Base-by-base conservation (phyloP, 306 rosid genomes). In the Senna siamea region DNA sequence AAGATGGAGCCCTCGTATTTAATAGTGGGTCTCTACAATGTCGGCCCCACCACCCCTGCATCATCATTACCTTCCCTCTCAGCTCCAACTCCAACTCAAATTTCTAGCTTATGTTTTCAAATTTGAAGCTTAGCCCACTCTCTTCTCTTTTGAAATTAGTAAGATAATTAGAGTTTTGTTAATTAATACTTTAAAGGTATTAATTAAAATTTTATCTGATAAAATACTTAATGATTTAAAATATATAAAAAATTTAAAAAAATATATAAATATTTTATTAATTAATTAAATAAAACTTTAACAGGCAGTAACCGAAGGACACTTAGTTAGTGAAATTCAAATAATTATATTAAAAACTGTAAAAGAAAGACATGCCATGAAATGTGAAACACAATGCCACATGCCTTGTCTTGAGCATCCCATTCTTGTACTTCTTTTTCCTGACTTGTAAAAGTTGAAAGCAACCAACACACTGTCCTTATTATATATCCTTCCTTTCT, bases 341-440 rank as follows among this genome's bases (percentile, higher is more conserved):
- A n/a, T n/a, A n/a, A n/a, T n/a, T n/a, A 37, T 37, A 37, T 4
- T 37, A 37, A 37, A 37, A 69, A 52, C 59, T 18, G 19, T n/a
- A 41, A 7, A 60, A 10, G 8, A 37, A 91, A 82, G 85, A 86
- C 91, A 88, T 89, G 93, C 89, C 86, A 89, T 82, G 88, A 78
- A 94, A 88, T 91, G 92, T 89, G 96, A 89, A 91, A 87, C 98
- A 94, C 95, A 82, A 85, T 65, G 78, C 87, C 96, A 89, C 92
- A 81, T 89, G 94, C 87, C 74, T 82, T 88, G 95, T 83, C 89
- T 79, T 78, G 64, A 86, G 86, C 86, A 86, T 87, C 98, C 92
- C 93, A 71, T 85, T 81, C 85, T 87, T 89, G 94, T 84, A 85
- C 96, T 91, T 80, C 73, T 69, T 62, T 76, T 78, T 82, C 76